phyloP scores from a whole-genome alignment of 352 stramenopile genomes.

The Pythium chondricola region DNA sequence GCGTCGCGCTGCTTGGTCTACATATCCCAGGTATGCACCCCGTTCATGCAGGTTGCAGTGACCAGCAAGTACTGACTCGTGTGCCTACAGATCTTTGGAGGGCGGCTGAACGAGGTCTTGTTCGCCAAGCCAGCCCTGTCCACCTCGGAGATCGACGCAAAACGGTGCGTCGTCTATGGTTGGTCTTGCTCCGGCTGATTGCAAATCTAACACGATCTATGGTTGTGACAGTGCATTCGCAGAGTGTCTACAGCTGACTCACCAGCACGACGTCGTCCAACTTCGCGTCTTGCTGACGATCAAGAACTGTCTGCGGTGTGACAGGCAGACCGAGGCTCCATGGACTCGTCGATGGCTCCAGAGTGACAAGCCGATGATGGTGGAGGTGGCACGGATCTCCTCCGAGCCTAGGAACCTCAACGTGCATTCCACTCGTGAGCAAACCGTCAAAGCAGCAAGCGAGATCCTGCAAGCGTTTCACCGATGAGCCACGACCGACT shows the following conservation, averaged over 20 bases:
- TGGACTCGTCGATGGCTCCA: conserved; percentile 12
- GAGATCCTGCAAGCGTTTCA: no score
- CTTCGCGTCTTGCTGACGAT: conserved; percentile 49
- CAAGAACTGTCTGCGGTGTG: conserved; percentile 52
- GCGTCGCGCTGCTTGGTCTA: conserved; percentile 53
- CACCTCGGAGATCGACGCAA: neutral
- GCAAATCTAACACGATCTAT: neutral
- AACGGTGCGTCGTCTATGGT: neutral
- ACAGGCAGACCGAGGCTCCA: conserved; percentile 18
- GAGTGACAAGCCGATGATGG: conserved; percentile 13
- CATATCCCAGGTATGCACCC: conserved; percentile 42
- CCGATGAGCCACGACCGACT: neutral
- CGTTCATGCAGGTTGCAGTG: neutral
- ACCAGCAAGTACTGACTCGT: neutral
- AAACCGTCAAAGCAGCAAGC: conserved; percentile 43
- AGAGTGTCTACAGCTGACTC: neutral
- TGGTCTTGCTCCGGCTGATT: neutral
- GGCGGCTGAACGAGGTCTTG: conserved; percentile 45
- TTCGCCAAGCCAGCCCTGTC: conserved; percentile 23
- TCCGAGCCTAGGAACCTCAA: neutral
- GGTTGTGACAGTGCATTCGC: neutral
- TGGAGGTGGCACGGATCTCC: conserved; percentile 5
- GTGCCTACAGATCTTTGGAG: conserved; percentile 45
- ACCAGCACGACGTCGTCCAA: conserved; percentile 22
- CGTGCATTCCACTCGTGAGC: conserved; percentile 17